A percentile compares a stretch with the other conserved stretches of the same genome.
phyloP scores from a whole-genome alignment of 345 rosid species.

The Populus alba region DNA sequence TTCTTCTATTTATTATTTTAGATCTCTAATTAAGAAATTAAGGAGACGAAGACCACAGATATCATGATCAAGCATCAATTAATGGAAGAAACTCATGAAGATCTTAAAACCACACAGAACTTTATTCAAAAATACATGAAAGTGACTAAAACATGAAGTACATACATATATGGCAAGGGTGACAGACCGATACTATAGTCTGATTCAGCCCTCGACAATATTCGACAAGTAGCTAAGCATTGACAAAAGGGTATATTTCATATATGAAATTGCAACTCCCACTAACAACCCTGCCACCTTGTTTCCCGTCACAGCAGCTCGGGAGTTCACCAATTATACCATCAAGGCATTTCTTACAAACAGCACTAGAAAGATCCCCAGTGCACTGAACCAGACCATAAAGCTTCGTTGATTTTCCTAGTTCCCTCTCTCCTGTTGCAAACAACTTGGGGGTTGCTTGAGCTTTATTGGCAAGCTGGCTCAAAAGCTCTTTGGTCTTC shows the following conservation, averaged over 20 bases:
- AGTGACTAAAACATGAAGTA: too few relatives aligned
- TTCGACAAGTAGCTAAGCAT: neutral
- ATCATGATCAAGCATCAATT: too few relatives aligned
- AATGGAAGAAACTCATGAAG: too few relatives aligned
- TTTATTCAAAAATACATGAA: too few relatives aligned
- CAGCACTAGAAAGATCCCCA: neutral
- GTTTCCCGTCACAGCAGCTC: constrained; percentile 3
- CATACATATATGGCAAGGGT: too few relatives aligned
- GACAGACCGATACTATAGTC: neutral
- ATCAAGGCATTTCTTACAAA: constrained; percentile 7
- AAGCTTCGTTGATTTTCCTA: neutral
- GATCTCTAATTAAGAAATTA: too few relatives aligned
- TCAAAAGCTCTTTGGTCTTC: neutral
- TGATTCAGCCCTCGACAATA: too few relatives aligned
- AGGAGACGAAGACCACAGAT: too few relatives aligned
- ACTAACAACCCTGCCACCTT: constrained; percentile 7
- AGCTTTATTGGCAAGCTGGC: neutral
- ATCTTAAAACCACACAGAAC: too few relatives aligned
- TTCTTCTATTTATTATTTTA: too few relatives aligned
- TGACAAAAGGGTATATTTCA: constrained; percentile 5
- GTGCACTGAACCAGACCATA: constrained; percentile 3
- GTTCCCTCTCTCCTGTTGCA: neutral
- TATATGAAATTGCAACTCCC: constrained; percentile 3
- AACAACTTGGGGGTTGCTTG: neutral
- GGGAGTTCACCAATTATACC: neutral